These are phyloP conservation scores for Globisporangium abappressorium DNA, from an alignment of 352 stramenopile genomes.

Conservation along the genomic window DNA sequence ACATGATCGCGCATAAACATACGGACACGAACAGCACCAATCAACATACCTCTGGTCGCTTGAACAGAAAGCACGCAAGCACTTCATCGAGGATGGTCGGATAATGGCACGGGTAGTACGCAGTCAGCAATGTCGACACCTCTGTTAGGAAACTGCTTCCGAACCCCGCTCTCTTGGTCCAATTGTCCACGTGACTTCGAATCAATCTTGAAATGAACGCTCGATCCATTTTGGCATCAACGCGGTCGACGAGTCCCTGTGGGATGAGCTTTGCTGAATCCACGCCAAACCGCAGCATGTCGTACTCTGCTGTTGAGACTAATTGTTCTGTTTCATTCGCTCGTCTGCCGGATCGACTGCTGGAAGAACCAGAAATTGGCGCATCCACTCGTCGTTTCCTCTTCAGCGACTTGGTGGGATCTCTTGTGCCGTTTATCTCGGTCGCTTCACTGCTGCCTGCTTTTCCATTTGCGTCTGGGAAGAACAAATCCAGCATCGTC, in stretches of 20 bases:
- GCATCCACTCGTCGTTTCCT: constrained; percentile 35
- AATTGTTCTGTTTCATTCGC: constrained; percentile 7
- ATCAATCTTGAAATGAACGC: constrained; percentile 51
- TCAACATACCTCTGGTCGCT: constrained; percentile 48
- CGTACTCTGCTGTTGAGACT: constrained; percentile 24
- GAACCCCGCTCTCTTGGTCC: constrained; percentile 64
- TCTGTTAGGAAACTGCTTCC: constrained; percentile 66
- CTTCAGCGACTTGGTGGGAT: constrained; percentile 36
- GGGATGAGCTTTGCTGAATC: constrained; percentile 75
- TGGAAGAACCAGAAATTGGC: not conserved
- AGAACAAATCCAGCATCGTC: constrained; percentile 67
- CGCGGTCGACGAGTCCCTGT: constrained; percentile 79
- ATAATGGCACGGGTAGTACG: constrained; percentile 83
- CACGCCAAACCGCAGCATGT: constrained; percentile 67
- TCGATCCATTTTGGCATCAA: constrained; percentile 61
- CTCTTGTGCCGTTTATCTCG: constrained; percentile 5
- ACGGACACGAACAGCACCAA: not conserved
- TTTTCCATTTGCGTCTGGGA: constrained; percentile 23
- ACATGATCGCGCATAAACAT: not conserved
- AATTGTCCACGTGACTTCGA: constrained; percentile 66
- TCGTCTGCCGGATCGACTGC: constrained; percentile 5
- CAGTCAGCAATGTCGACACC: constrained; percentile 63
- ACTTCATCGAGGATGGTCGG: constrained; percentile 82
- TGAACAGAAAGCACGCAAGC: constrained; percentile 70
- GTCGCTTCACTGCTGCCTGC: not conserved